A percentile compares a stretch with the other conserved stretches of the same genome.
Evolutionary conservation across 805 yeast species (phyloP).

Genomic region (Nakazawaea ishiwadae): DNA sequence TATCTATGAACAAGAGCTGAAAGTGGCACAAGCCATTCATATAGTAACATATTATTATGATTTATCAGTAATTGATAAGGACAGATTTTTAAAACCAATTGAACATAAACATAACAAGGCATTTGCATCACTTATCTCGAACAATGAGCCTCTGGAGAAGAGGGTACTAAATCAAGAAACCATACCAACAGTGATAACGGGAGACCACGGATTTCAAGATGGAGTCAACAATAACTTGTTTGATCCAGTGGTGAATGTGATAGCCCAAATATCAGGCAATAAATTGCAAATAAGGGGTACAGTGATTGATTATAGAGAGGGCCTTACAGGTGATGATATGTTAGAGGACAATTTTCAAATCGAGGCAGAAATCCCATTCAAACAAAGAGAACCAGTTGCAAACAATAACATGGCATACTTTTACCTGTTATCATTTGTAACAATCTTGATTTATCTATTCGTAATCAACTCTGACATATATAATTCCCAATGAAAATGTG

Average conservation of each 20-base stretch:
- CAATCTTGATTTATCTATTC: too few species aligned
- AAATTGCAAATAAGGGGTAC: conserved; percentile 6
- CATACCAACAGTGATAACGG: not conserved
- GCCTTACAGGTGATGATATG: conserved; percentile 7
- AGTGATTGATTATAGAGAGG: conserved; percentile 6
- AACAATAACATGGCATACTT: too few species aligned
- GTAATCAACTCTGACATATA: conserved; percentile 5
- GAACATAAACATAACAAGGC: conserved; percentile 6
- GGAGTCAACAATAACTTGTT: conserved; percentile 4
- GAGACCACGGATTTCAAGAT: conserved; percentile 11
- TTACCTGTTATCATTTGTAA: too few species aligned
- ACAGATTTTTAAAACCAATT: not conserved
- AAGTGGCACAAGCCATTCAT: conserved; percentile 7
- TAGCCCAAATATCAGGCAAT: not conserved
- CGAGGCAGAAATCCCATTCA: conserved; percentile 4
- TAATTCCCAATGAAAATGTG: not conserved
- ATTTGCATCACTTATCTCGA: conserved; percentile 7
- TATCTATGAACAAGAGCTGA: conserved; percentile 5
- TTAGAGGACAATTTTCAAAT: conserved; percentile 5
- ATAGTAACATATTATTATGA: conserved; percentile 7
- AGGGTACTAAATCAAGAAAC: not conserved
- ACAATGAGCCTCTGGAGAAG: too few species aligned
- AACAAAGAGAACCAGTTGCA: too few species aligned
- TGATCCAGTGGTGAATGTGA: conserved; percentile 8
- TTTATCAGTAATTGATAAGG: not conserved